These are phyloP conservation scores for Ustilago tritici DNA, from an alignment of 1,284 basidiomycete species.

Conservation along the genomic window DNA sequence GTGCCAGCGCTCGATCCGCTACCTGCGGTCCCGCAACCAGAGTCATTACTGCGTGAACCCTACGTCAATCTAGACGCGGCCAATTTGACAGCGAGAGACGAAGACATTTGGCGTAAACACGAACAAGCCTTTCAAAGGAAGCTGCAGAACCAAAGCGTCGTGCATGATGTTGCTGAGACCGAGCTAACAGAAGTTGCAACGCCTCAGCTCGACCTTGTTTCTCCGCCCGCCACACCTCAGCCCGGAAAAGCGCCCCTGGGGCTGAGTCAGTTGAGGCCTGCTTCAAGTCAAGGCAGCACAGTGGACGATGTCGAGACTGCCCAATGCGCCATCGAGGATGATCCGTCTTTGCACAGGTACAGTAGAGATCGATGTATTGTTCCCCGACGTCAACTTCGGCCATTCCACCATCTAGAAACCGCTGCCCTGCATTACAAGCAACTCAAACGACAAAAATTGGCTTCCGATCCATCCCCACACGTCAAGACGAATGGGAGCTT, in stretches of 20 bases:
- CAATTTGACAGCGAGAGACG: constrained; percentile 33
- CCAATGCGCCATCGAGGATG: constrained; percentile 27
- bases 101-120: constrained; percentile 51
- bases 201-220: constrained; percentile 10
- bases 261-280: not conserved
- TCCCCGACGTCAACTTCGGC: constrained; percentile 6
- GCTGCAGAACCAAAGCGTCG: constrained; percentile 29
- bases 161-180: constrained; percentile 12
- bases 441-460: not conserved
- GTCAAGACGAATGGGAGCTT: constrained; percentile 1
- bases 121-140: constrained; percentile 49
- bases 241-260: not conserved
- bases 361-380: constrained; percentile 8
- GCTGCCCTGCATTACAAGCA: not conserved
- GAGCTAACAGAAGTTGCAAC: constrained; percentile 9
- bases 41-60: not conserved
- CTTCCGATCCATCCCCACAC: not conserved
- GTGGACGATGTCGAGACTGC: not conserved
- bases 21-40: constrained; percentile 2
- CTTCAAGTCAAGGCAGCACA: not conserved
- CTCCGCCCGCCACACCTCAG: constrained; percentile 4
- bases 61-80: constrained; percentile 1
- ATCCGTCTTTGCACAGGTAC: not conserved
- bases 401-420: constrained; percentile 14
- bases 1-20: not conserved